These are phyloP conservation scores for Adansonia gregorii DNA, from an alignment of 441 rosid genomes.

Conservation along the genomic window DNA sequence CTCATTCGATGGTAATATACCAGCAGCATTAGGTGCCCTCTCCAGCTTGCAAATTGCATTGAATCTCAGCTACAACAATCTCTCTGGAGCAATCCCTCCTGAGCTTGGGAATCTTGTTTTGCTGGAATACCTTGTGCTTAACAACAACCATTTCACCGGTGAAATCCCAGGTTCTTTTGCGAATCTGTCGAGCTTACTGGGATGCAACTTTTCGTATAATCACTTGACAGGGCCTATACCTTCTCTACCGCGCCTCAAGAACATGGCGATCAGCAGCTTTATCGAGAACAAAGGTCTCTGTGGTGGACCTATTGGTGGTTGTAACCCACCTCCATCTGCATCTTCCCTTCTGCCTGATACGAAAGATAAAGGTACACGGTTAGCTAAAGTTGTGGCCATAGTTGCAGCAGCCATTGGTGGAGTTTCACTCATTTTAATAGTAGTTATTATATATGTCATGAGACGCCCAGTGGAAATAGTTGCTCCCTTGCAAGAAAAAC, in stretches of 20 bases:
- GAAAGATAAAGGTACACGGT: conserved; percentile 27
- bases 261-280: conserved; percentile 58
- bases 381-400: conserved; percentile 67
- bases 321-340: conserved; percentile 46
- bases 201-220: conserved; percentile 87
- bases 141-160: conserved; percentile 78
- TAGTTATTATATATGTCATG: conserved; percentile 62
- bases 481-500: conserved; percentile 55
- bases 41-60: conserved; percentile 81
- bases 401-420: conserved; percentile 73
- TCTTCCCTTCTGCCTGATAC: conserved; percentile 38
- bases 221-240: conserved; percentile 75
- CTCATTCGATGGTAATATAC: conserved; percentile 61
- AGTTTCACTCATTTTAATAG: conserved; percentile 66
- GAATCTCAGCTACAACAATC: conserved; percentile 86
- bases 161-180: conserved; percentile 73
- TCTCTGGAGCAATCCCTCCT: conserved; percentile 68
- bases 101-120: conserved; percentile 72
- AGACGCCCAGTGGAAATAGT: conserved; percentile 46
- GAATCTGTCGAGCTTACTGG: conserved; percentile 70
- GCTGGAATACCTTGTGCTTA: conserved; percentile 69
- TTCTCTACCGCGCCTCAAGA: conserved; percentile 49
- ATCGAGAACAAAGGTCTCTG: conserved; percentile 76
- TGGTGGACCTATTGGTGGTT: conserved; percentile 58
- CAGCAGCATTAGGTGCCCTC: conserved; percentile 65